These are phyloP conservation scores for Rhizopogon rudus DNA, from an alignment of 768 basidiomycete genomes.

Conservation along the genomic window DNA sequence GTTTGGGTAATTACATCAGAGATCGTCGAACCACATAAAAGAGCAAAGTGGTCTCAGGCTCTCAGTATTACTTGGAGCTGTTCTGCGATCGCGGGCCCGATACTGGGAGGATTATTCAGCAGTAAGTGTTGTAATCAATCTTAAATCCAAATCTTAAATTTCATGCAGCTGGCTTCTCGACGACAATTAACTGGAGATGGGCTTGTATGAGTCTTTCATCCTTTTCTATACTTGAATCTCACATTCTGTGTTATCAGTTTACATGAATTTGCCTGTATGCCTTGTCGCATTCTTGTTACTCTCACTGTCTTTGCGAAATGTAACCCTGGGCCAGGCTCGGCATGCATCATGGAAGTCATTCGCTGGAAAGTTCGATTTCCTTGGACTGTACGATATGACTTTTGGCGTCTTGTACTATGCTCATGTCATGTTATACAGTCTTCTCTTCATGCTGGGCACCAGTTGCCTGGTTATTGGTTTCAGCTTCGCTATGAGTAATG, in stretches of 20 bases:
- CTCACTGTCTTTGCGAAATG: slow-evolving; percentile 51
- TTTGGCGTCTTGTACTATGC: slow-evolving; percentile 8
- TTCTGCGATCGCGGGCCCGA: slow-evolving; percentile 78
- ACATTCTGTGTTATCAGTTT: slow-evolving; percentile 45
- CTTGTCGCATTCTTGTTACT: slow-evolving; percentile 54
- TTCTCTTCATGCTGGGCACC: slow-evolving; percentile 72
- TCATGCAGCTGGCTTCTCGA: slow-evolving; percentile 24
- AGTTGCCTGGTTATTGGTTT: slow-evolving; percentile 74
- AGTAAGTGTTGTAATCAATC: slow-evolving; percentile 36
- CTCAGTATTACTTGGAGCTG: slow-evolving; percentile 84
- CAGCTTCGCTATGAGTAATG: slow-evolving; percentile 62
- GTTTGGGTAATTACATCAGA: slow-evolving; percentile 88
- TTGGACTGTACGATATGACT: slow-evolving; percentile 58
- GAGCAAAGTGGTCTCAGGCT: slow-evolving; percentile 83
- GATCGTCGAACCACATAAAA: slow-evolving; percentile 63
- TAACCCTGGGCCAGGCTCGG: slow-evolving; percentile 40
- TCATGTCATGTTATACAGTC: slow-evolving; percentile 34
- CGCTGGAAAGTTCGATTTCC: slow-evolving; percentile 62
- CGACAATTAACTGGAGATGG: slow-evolving; percentile 69
- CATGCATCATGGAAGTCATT: slow-evolving; percentile 56
- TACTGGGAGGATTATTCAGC: slow-evolving; percentile 81
- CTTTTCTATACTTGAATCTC: slow-evolving; percentile 7
- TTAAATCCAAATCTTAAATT: slow-evolving; percentile 14
- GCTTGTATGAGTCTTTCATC: slow-evolving; percentile 54
- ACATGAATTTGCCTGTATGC: slow-evolving; percentile 78